Percentiles rank a stretch among this genome's conserved stretches.
Conservation (phyloP, 192 early-diverging fungal species). For the Coemansia erecta region DNA sequence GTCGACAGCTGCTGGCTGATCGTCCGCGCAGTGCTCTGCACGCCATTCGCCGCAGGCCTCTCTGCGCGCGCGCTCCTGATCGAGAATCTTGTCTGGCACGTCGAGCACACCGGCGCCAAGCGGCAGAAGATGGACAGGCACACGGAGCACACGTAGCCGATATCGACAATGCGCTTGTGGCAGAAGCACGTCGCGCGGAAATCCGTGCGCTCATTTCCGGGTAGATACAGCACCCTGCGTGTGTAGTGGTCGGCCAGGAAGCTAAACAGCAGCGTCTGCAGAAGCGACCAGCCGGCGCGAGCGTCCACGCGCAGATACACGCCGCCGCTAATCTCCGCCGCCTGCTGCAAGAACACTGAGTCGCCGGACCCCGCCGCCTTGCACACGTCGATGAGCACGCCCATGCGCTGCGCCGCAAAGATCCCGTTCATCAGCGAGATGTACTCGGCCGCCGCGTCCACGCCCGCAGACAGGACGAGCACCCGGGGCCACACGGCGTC, state of each 20-base stretch:
- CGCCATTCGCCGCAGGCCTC: slow-evolving; percentile 15
- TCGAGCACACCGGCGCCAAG: slow-evolving; percentile 72
- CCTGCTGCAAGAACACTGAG: slow-evolving; percentile 91
- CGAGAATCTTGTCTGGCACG: slow-evolving; percentile 74
- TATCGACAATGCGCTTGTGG: slow-evolving; percentile 87
- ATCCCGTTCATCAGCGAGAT: slow-evolving; percentile 98
- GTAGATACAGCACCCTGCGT: slow-evolving; percentile 68
- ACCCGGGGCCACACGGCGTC: slow-evolving; percentile 68
- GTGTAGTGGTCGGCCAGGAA: slow-evolving; percentile 74
- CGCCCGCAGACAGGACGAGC: slow-evolving; percentile 80
- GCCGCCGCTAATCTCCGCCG: slow-evolving; percentile 83
- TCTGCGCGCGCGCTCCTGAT: slow-evolving; percentile 46
- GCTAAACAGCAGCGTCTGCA: slow-evolving; percentile 85
- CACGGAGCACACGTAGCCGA: slow-evolving; percentile 97
- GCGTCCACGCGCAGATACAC: slow-evolving; percentile 75
- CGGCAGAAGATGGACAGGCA: slow-evolving; percentile 88
- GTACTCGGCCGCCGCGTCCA: slow-evolving; percentile 85
- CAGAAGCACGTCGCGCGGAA: slow-evolving; percentile 97
- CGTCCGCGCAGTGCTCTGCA: not conserved
- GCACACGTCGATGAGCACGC: slow-evolving; percentile 88
- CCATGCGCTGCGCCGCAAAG: slow-evolving; percentile 92
- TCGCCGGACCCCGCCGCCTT: slow-evolving; percentile 67
- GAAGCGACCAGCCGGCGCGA: slow-evolving; percentile 59
- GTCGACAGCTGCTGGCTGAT: not conserved
- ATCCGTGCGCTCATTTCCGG: slow-evolving; percentile 79